Evolutionary conservation across 2,329 filamentous ascomycete species (phyloP), one percentile per base, ranked within the genome.

Genomic region (Pseudogymnoascus sp.): DNA sequence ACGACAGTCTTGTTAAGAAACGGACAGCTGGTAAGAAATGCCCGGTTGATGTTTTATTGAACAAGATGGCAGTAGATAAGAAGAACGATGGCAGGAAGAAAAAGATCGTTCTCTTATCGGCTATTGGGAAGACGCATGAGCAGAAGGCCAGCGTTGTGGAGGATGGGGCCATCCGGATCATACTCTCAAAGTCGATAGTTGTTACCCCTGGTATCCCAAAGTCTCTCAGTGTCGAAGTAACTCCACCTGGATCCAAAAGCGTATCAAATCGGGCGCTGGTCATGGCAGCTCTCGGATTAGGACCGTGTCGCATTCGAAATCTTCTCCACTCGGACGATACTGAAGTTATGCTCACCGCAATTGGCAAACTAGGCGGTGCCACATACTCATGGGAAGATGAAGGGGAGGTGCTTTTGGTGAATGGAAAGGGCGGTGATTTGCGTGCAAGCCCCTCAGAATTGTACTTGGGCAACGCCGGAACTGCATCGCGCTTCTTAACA

Each of bases 21-120:
- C 79, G 95, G 66, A 93, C 91, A 3, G 93, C 91, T 1, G 90
- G 89, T 62, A 97, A 96, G 77, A 82, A 85, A 67, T 99, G 95
- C 73, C 88, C 90, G 0, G 90, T 97, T 2, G 90, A 97, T 69
- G 84, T 89, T 37, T 77, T 99, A 61, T 82, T 99, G 63, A 83
- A 88, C 68, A 96, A 96, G 74, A 99, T 99, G 95, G 92, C 89
- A 0, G 89, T 99, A 7, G 95, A 99, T 77, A 99, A 99, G 83
- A 99, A 99, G 81, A 99, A 99, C 68, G 90, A 96, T 49, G 95
- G 95, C 1, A 85, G 85, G 64, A 92, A 93, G 76, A 99, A 99
- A 82, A 97, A 96, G 77, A 89, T 99, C 66, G 93, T 97, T 5
- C 83, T 99, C 6, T 81, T 99, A 9, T 93, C 92, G 0, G 89